Evolutionary conservation across 768 basidiomycete genomes (phyloP), one percentile per base, ranked within the genome.

Genomic region (Tylopilus vinaceipallidus): DNA sequence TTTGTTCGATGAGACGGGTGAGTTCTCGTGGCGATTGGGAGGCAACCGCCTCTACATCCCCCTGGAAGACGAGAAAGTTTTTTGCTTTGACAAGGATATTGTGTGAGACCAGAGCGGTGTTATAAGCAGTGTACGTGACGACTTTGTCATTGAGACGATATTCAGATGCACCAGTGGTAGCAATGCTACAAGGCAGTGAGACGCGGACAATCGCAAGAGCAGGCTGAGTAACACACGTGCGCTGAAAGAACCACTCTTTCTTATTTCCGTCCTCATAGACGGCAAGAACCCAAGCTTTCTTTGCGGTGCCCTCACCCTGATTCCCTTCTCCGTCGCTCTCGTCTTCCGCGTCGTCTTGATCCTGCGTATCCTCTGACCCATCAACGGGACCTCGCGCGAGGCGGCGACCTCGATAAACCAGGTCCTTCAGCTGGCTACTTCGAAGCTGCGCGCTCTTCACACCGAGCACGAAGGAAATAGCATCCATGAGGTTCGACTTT

Each of bases 401-500:
- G 53, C 83, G 73, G 32, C 86, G 71, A n/a, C 93, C 94, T 17
- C 97, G 90, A 69, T 98, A 98, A 5, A 99, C 91, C 35, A 99
- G 77, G 66, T 98, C 97, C 62, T 91, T 95, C 22, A 98, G 75
- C 60, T 98, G 94, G 38, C 91, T 91, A 63, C 90, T 93, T 39
- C 95, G 81, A 29, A 99, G 77, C 55, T 97, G 92, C 2, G 86
- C 88, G 53, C 91, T 94, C 74, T 95, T 93, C 24, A 98, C 88
- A 26, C 97, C 97, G 6, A 99, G 84, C 9, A 98, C 97, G 66
- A 99, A 98, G 4, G 97, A 98, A 57, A 99, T 98, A 44, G 97
- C 97, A 66, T 99, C 97, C 97, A 98, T 98, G 48, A 98, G 82
- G 67, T 99, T 99, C 10, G 93, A 95, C 66, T 99, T 98, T 52